These are phyloP conservation scores for Naegleria fowleri DNA, from an alignment of 208 protist species.

Conservation along the genomic window DNA sequence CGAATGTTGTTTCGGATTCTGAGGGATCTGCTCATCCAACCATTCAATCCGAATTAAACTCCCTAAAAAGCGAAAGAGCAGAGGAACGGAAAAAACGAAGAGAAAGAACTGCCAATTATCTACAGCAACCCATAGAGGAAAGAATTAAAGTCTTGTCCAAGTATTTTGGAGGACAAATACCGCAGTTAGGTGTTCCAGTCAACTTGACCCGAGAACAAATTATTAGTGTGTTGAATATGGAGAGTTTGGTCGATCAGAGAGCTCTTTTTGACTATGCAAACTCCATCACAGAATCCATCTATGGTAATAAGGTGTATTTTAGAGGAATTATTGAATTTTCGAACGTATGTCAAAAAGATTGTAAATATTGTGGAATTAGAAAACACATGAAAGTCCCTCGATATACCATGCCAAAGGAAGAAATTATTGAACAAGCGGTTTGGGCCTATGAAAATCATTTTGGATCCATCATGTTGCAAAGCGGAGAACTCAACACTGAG, in stretches of 20 bases:
- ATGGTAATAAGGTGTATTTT: conserved; percentile 27
- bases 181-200: conserved; percentile 20
- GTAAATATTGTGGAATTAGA: conserved; percentile 53
- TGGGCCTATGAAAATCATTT: conserved; percentile 40
- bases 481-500: conserved; percentile 39
- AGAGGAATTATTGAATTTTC: conserved; percentile 52
- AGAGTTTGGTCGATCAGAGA: neutral
- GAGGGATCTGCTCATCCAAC: neutral
- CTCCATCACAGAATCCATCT: conserved; percentile 28
- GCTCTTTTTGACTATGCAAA: neutral
- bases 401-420: conserved; percentile 45
- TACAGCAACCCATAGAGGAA: conserved; percentile 29
- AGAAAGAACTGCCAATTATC: conserved; percentile 22
- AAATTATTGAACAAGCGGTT: conserved; percentile 42
- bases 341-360: conserved; percentile 51
- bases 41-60: neutral
- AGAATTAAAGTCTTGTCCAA: neutral
- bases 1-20: neutral
- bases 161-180: neutral
- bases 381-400: conserved; percentile 32
- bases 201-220: conserved; percentile 13
- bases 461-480: conserved; percentile 46
- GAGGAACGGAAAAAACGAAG: neutral
- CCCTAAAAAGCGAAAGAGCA: neutral
- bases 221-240: conserved; percentile 5